Conservation (phyloP, 768 basidiomycete species). For the Boletellus sp. region DNA sequence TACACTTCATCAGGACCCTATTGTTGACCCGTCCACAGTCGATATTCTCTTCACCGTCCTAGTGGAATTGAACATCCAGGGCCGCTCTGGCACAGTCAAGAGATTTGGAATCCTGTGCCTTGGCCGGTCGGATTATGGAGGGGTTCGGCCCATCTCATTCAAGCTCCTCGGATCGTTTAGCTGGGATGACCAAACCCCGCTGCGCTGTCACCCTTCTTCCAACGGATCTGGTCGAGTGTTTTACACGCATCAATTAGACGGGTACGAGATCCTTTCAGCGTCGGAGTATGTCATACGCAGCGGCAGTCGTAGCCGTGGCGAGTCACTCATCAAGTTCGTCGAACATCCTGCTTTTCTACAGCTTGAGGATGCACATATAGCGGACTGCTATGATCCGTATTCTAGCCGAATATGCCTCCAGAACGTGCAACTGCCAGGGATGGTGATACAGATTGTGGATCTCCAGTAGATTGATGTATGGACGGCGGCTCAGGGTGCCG, state of each 20-base stretch:
- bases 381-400: not conserved
- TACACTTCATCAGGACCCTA: constrained; percentile 12
- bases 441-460: not conserved
- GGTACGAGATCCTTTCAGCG: not conserved
- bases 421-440: not conserved
- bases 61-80: too few species aligned
- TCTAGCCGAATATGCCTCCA: not conserved
- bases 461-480: not conserved
- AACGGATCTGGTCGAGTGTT: constrained; percentile 10
- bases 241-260: not conserved
- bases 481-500: too few species aligned
- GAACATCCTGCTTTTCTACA: constrained; percentile 1
- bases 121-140: not conserved
- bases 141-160: constrained; percentile 8
- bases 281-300: constrained; percentile 12
- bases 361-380: not conserved
- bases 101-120: constrained; percentile 11
- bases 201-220: constrained; percentile 6
- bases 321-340: not conserved
- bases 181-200: too few species aligned
- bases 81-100: not conserved
- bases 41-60: constrained; percentile 11
- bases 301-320: not conserved
- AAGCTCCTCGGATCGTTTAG: not conserved
- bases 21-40: constrained; percentile 1